Evolutionary conservation across 306 rosid genomes (phyloP).

Genomic region (Sicyos baderoa): DNA sequence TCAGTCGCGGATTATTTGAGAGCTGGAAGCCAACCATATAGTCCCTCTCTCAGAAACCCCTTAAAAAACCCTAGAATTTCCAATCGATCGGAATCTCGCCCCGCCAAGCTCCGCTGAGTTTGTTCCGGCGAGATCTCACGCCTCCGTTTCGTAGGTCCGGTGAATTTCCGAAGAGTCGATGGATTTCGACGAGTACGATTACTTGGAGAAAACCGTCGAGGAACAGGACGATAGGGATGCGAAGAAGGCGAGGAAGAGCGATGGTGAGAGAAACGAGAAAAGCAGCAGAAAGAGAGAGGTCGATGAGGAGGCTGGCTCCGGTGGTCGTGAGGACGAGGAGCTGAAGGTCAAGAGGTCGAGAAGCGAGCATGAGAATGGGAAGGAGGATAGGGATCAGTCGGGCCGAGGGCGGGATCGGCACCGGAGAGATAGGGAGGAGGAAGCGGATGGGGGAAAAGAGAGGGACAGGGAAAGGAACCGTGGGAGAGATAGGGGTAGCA

Average conservation of each 20-base stretch:
- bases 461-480: constrained; percentile 29
- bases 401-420: constrained; percentile 39
- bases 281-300: constrained; percentile 62
- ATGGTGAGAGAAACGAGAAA: constrained; percentile 46
- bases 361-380: constrained; percentile 66
- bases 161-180: constrained; percentile 31
- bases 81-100: not conserved
- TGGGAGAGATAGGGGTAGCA: constrained; percentile 29
- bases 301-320: constrained; percentile 35
- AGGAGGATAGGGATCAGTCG: constrained; percentile 41
- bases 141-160: not conserved
- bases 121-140: constrained; percentile 14
- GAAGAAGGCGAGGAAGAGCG: constrained; percentile 48
- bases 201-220: constrained; percentile 91
- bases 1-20: constrained; percentile 2
- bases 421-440: constrained; percentile 40
- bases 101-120: not conserved
- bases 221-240: constrained; percentile 53
- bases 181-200: constrained; percentile 98
- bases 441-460: constrained; percentile 38
- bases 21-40: not conserved
- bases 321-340: constrained; percentile 37
- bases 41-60: constrained; percentile 15
- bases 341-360: constrained; percentile 48
- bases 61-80: constrained; percentile 18